These are phyloP conservation scores for Trichopus zeylanicus DNA, from an alignment of 116 monocot species.

Conservation along the genomic window DNA sequence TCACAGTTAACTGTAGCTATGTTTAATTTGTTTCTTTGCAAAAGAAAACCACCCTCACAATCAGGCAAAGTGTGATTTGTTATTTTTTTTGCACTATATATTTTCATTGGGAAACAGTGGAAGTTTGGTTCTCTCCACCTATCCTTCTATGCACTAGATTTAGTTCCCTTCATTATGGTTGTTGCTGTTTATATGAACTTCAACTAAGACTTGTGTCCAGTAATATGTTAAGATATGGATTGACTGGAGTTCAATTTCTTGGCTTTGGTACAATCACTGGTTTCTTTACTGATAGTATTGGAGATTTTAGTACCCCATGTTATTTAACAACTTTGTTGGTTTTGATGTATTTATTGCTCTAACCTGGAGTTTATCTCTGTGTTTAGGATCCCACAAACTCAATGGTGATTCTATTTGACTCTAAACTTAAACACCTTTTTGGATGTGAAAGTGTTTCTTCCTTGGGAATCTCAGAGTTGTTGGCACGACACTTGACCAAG, in stretches of 20 bases:
- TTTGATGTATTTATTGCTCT: not conserved
- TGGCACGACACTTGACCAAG: conserved; percentile 61
- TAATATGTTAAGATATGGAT: too few species aligned
- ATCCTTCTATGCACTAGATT: too few species aligned
- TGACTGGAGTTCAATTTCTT: not conserved
- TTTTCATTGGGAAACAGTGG: too few species aligned
- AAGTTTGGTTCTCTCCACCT: too few species aligned
- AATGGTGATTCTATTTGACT: conserved; percentile 60
- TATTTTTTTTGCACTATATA: too few species aligned
- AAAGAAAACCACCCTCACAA: too few species aligned
- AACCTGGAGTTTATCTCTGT: conserved; percentile 1
- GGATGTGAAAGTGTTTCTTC: conserved; percentile 76
- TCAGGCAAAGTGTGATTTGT: too few species aligned
- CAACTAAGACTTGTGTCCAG: not conserved
- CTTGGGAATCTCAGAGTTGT: conserved; percentile 58
- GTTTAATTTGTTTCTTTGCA: too few species aligned
- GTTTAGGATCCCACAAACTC: conserved; percentile 39
- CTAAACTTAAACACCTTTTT: conserved; percentile 81
- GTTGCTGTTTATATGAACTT: not conserved
- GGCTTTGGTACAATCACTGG: not conserved
- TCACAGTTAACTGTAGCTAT: too few species aligned
- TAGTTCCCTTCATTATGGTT: not conserved
- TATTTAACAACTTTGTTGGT: not conserved
- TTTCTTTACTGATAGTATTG: too few species aligned
- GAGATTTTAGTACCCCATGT: not conserved